These are phyloP conservation scores for Candida anglica DNA, from an alignment of 805 yeast genomes.

Conservation along the genomic window DNA sequence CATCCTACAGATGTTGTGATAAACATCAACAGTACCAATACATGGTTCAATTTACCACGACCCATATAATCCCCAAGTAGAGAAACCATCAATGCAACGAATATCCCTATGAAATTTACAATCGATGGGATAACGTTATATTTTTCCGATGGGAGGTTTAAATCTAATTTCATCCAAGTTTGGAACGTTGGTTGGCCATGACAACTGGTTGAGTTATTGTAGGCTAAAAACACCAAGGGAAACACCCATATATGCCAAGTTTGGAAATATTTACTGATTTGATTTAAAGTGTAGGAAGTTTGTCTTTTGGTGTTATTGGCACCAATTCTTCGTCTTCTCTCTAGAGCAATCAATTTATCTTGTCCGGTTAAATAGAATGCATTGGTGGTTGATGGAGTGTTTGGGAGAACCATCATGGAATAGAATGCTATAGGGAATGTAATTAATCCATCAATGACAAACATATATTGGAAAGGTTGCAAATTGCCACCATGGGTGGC, in stretches of 20 bases:
- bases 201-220: slow-evolving; percentile 32
- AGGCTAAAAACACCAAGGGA: slow-evolving; percentile 29
- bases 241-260: slow-evolving; percentile 20
- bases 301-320: slow-evolving; percentile 16
- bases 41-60: slow-evolving; percentile 16
- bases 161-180: slow-evolving; percentile 41
- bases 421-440: slow-evolving; percentile 35
- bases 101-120: slow-evolving; percentile 36
- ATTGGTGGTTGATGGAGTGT: slow-evolving; percentile 41
- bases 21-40: slow-evolving; percentile 10
- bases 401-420: slow-evolving; percentile 42
- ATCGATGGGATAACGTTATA: slow-evolving; percentile 42
- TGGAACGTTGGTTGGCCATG: slow-evolving; percentile 38
- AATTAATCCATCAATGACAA: slow-evolving; percentile 41
- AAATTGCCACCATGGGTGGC: slow-evolving; percentile 9
- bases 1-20: slow-evolving; percentile 13
- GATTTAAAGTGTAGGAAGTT: slow-evolving; percentile 8
- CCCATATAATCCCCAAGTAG: slow-evolving; percentile 33
- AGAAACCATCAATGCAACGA: slow-evolving; percentile 27
- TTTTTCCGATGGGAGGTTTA: slow-evolving; percentile 23
- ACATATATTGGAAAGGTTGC: slow-evolving; percentile 43
- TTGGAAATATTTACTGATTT: slow-evolving; percentile 11
- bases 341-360: slow-evolving; percentile 28
- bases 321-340: slow-evolving; percentile 16
- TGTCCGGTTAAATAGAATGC: slow-evolving; percentile 39